Percentiles rank a stretch among this genome's conserved stretches.
Evolutionary conservation across 2,329 filamentous ascomycete genomes (phyloP).

Genomic region (Tolypocladium ophioglossoides): DNA sequence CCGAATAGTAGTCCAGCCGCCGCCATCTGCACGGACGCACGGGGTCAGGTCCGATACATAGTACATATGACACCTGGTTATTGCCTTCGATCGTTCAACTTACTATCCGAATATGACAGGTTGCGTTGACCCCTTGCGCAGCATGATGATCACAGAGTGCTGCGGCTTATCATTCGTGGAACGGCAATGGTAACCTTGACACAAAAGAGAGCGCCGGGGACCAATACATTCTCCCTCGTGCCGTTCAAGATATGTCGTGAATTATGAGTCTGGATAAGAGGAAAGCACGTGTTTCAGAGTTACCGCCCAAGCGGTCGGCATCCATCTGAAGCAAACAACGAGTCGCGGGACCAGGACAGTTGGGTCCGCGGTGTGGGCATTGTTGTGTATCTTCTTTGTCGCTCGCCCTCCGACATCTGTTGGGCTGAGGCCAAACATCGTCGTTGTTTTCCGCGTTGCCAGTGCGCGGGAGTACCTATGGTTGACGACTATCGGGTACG

Average conservation of each 20-base stretch:
- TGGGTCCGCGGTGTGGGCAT: neutral
- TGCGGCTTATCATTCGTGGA: neutral
- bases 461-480: neutral
- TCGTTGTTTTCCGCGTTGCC: neutral
- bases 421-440: neutral
- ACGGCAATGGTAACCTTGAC: neutral
- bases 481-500: neutral
- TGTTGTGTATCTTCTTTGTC: neutral
- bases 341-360: neutral
- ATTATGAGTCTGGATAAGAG: neutral
- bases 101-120: neutral
- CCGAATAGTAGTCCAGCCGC: neutral
- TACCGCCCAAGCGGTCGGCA: neutral
- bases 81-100: neutral
- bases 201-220: neutral
- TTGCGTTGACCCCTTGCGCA: neutral
- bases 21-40: neutral
- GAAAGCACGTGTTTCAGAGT: neutral
- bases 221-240: neutral
- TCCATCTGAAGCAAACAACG: neutral
- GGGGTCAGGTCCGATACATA: neutral
- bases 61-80: neutral
- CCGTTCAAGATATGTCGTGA: neutral
- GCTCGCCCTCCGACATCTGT: neutral
- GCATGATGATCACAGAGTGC: neutral